Base-by-base conservation (phyloP, 768 basidiomycete species). In the Scleroderma bovista region DNA sequence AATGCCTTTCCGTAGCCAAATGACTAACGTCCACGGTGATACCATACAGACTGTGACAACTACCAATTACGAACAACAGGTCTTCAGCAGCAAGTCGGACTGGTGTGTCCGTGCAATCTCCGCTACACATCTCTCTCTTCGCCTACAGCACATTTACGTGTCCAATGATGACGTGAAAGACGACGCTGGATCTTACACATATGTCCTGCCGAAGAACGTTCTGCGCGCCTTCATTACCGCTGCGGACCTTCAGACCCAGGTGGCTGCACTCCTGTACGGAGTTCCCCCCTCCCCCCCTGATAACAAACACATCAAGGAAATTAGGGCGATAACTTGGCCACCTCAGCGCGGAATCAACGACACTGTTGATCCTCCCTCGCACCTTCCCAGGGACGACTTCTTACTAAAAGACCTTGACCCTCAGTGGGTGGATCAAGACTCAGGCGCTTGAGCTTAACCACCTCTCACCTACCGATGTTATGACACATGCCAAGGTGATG, bases 241-340 rank as follows among this genome's bases (percentile, higher is more conserved):
- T 17, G 82, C 93, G 23, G 96, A 99, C 70, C 78, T 98, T 31
- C 88, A 96, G 33, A 96, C 96, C 3, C 95, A 98, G 69, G 88
- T 97, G 32, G 93, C 93, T 1, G 95, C 84, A 3, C 96, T 84
- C 76, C 64, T 99, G 51, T 99, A 96, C 63, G 96, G 96, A 55
- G 77, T 77, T 19, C 94, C 93, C 26, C 6, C 93, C 95, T 3
- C 81, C n/a, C n/a, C n/a, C n/a, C n/a, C 90, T 6, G 94, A 97
- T 68, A 98, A 97, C 76, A 88, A 90, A 56, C 93, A 94, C 67
- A 95, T 99, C 54, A 96, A 98, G 72, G 96, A 99, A 72, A 89
- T 99, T 72, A 97, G 95, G 75, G 93, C 93, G 19, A 74, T 99
- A 44, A 93, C 80, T n/a, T 94, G 93, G 86, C 81, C 92, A n/a